Conservation (phyloP, 768 basidiomycete genomes). For the Suillus brevipes region DNA sequence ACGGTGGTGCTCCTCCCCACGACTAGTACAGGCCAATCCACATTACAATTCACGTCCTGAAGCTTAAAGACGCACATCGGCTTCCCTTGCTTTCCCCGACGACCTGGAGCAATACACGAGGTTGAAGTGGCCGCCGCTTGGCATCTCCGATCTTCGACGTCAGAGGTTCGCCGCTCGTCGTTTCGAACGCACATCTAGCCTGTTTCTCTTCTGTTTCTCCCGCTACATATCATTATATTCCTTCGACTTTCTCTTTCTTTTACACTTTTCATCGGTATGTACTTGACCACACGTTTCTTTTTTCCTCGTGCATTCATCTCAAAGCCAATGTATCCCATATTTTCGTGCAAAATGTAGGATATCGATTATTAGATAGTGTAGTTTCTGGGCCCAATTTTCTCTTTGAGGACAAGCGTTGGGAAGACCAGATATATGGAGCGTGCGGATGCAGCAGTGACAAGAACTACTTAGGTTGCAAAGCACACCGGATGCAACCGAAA, state of each 20-base stretch:
- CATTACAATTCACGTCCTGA: neutral
- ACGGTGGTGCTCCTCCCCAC: neutral
- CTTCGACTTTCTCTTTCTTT: neutral
- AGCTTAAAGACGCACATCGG: neutral
- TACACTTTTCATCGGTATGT: neutral
- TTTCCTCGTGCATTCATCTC: neutral
- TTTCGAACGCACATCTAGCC: neutral
- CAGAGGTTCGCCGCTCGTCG: neutral
- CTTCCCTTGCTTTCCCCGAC: neutral
- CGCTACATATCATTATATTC: neutral
- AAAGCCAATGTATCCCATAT: neutral
- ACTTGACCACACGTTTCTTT: neutral
- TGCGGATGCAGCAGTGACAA: too few relatives aligned
- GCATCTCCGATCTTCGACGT: neutral
- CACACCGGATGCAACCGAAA: neutral
- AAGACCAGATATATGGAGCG: too few relatives aligned
- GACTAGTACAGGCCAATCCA: neutral
- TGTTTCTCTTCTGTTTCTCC: neutral
- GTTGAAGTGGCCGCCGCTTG: neutral
- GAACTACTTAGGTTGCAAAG: too few relatives aligned
- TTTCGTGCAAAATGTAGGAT: neutral
- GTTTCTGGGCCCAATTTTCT: neutral
- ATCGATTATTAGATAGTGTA: neutral
- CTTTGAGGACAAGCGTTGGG: too few relatives aligned
- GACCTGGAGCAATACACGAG: neutral